Base-by-base conservation (phyloP, 2,329 filamentous ascomycete genomes). In the Fusarium protoensiforme region DNA sequence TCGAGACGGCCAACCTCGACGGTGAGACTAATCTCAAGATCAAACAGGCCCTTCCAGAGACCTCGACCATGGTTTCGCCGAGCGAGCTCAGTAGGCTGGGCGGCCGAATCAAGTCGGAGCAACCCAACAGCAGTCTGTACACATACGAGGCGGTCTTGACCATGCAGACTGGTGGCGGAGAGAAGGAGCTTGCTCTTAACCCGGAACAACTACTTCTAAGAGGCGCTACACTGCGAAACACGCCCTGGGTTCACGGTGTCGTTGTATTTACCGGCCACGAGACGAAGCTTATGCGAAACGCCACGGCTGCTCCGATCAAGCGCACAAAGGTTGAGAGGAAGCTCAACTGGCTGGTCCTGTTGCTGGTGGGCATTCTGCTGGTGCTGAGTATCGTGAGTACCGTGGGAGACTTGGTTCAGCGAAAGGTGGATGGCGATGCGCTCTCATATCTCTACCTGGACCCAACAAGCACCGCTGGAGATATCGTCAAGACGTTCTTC, bases 1-100 rank as follows among this genome's bases (percentile, higher is more conserved):
- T 99, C 80, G 96, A 99, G 84, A 99, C 96, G 2, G 96, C 96
- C 27, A 99, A 99, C 80, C 87, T 99, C 67, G 96, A 99, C 78
- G 96, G 96, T 76, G 96, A 99, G 84, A 99, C 96, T 22, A 99
- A 99, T 81, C 85, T 99, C 76, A 99, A 99, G 85, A 98, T 99
- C 85, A 99, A 99, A 85, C 96, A 99, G 85, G 96, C 92, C 2
- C 92, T 98, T 62, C 96, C 96, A 1, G 96, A 99, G 85, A 99
- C 96, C 0, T 92, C 93, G 16, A 88, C 93, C 69, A 87, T 98
- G 80, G 95, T 99, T 67, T 98, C 94, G 79, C 91, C 95, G 20
- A 91, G 89, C 72, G 96, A 98, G 78, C 86, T 99, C 71, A 94
- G 94, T 79, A 89, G 96, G 70, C 85, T 99, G 5, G 93, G 94